Evolutionary conservation across 1,284 basidiomycete genomes (phyloP), one percentile per base, ranked within the genome.

Genomic region (Austroboletus niveus): DNA sequence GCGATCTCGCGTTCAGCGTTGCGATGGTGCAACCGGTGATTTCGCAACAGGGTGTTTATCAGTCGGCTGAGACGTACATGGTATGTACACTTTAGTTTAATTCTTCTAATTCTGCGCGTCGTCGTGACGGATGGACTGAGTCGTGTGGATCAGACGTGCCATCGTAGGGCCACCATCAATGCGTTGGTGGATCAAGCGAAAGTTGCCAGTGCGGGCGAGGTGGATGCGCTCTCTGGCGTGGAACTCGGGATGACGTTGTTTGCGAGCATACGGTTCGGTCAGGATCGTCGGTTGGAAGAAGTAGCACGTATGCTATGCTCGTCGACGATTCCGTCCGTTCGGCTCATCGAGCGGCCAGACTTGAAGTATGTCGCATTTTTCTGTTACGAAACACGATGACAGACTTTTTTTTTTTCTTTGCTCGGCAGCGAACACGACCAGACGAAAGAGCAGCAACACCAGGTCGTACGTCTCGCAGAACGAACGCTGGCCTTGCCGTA

Each of bases 221-320:
- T 80, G 1, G 76, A 81, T 51, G 70, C 72, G 7, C 74, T 81
- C 6, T 78, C 86, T 11, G 88, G 87, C 0, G 84, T 88, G 8
- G 89, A 91, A 54, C 71, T 89, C 6, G 81, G 82, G 47, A 66
- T 84, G 41, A 79, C 84, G 47, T 87, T 87, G 44, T 89, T 91
- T 64, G 84, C 88, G 0, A 83, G 85, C 51, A 87, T 94, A 48
- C 81, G 93, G 7, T 95, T 95, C 57, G 89, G 89, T 5, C 83
- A 91, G 57, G 94, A 97, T 70, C 79, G 87, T 35, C 79, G 94
- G 24, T 64, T 96, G 22, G 88, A 93, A 47, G 94, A 97, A 65
- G 91, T 94, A 9, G 86, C 88, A 17, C 79, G 92, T 1, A 89
- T 97, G 81, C 70, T 97, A 34, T 90, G 89, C 59, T 94, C 91